These are phyloP conservation scores for Escallonia rubra DNA, from an alignment of 129 eudicot species.

Conservation along the genomic window DNA sequence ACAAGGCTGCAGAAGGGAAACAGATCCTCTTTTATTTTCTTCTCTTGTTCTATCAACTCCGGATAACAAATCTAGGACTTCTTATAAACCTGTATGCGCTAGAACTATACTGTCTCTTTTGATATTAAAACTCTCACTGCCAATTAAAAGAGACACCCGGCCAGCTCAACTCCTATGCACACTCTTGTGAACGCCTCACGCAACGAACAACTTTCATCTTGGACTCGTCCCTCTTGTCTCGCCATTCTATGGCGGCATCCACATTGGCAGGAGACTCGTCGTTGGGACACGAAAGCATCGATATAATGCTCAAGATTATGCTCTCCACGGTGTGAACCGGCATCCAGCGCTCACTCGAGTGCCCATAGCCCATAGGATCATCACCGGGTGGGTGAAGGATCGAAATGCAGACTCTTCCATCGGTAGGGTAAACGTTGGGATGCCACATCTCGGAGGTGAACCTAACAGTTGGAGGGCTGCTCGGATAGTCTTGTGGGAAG, in stretches of 20 bases:
- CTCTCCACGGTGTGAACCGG: slow-evolving; percentile 98
- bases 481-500: slow-evolving; percentile 84
- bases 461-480: slow-evolving; percentile 85
- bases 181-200: slow-evolving; percentile 70
- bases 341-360: slow-evolving; percentile 97
- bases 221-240: slow-evolving; percentile 67
- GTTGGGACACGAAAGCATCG: slow-evolving; percentile 84
- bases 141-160: too few species aligned
- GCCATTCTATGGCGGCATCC: slow-evolving; percentile 97
- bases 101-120: too few species aligned
- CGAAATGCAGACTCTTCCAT: slow-evolving; percentile 95
- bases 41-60: too few species aligned
- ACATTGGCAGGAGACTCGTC: slow-evolving; percentile 85
- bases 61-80: too few species aligned
- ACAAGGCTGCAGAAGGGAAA: too few species aligned
- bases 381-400: slow-evolving; percentile 99
- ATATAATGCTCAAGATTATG: slow-evolving; percentile 71
- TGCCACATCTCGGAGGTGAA: slow-evolving; percentile 98
- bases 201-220: slow-evolving; percentile 77
- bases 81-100: too few species aligned
- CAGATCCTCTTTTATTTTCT: too few species aligned
- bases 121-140: too few species aligned
- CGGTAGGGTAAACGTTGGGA: slow-evolving; percentile 79
- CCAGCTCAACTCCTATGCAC: too few species aligned
- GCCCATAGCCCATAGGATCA: slow-evolving; percentile 96